Percentiles rank a stretch among this genome's conserved stretches.
phyloP scores from a whole-genome alignment of 2,329 filamentous ascomycete genomes.

The Leptographium procerum region DNA sequence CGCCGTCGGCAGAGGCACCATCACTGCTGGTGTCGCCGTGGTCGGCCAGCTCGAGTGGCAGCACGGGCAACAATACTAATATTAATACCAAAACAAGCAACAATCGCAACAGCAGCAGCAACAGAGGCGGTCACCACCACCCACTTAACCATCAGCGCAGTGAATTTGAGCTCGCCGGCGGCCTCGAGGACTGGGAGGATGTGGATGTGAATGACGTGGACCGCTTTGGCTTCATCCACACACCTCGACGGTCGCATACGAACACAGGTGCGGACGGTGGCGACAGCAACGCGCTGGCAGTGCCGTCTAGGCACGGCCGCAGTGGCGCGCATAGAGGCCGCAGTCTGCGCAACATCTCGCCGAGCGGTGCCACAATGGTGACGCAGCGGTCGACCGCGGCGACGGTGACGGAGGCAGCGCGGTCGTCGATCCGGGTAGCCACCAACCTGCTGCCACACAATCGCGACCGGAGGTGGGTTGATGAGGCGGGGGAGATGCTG shows the following conservation, averaged over 20 bases:
- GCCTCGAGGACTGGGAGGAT: conserved; percentile 57
- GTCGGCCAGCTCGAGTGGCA: too few relatives aligned
- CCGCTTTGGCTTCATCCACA: conserved; percentile 55
- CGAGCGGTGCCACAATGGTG: conserved; percentile 32
- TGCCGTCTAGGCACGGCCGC: not conserved
- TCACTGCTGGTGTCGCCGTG: too few relatives aligned
- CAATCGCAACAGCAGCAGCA: not conserved
- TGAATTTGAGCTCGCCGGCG: conserved; percentile 41
- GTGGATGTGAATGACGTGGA: conserved; percentile 50
- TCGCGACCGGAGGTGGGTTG: conserved; percentile 47
- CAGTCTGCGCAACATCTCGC: not conserved
- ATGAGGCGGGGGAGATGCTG: conserved; percentile 58
- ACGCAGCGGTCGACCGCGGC: conserved; percentile 27
- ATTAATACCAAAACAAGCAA: not conserved
- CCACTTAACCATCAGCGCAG: conserved; percentile 10
- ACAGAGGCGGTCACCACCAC: not conserved
- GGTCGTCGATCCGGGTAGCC: conserved; percentile 45
- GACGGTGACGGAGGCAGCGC: conserved; percentile 28
- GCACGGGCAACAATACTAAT: not conserved
- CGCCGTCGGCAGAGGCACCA: not conserved
- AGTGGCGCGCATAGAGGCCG: not conserved
- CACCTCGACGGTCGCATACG: conserved; percentile 24
- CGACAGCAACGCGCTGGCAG: not conserved
- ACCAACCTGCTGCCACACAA: conserved; percentile 51
- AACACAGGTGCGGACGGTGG: not conserved